Conservation (phyloP, 2,329 filamentous ascomycete species). For the Colletotrichum coccodes region DNA sequence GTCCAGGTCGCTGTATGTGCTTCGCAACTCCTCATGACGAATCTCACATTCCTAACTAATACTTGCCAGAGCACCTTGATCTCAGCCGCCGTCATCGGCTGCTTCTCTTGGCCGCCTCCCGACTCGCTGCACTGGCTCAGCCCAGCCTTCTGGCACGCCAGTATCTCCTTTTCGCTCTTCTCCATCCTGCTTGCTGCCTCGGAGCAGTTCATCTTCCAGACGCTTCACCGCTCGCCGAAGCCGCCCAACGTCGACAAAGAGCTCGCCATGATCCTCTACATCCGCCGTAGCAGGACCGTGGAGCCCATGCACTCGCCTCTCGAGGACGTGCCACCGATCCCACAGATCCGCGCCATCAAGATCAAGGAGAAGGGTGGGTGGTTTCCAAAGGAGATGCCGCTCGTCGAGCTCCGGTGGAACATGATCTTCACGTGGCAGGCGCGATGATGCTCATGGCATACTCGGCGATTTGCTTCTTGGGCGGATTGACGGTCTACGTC, state of each 20-base stretch:
- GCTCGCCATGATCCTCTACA: slow-evolving; percentile 35
- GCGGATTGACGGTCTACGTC: slow-evolving; percentile 37
- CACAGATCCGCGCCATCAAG: slow-evolving; percentile 28
- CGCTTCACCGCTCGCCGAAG: slow-evolving; percentile 33
- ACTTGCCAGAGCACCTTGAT: slow-evolving; percentile 36
- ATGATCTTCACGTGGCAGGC: slow-evolving; percentile 44
- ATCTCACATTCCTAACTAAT: neutral
- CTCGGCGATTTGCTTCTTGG: slow-evolving; percentile 37
- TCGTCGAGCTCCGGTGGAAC: slow-evolving; percentile 39
- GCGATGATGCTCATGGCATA: slow-evolving; percentile 41
- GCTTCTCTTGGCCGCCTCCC: slow-evolving; percentile 39
- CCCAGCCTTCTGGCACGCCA: slow-evolving; percentile 38
- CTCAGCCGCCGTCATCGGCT: slow-evolving; percentile 40
- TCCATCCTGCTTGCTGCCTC: slow-evolving; percentile 41
- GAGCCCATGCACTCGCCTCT: slow-evolving; percentile 21
- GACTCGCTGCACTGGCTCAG: slow-evolving; percentile 38
- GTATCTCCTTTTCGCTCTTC: slow-evolving; percentile 39
- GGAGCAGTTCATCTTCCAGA: slow-evolving; percentile 39
- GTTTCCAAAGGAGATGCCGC: slow-evolving; percentile 29
- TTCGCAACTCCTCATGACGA: too few relatives aligned
- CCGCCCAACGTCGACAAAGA: slow-evolving; percentile 26
- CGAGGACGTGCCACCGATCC: slow-evolving; percentile 30
- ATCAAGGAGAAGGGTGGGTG: slow-evolving; percentile 24
- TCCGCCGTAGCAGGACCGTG: slow-evolving; percentile 19
- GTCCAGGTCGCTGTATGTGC: slow-evolving; percentile 36